Conservation (phyloP, 257 asterid genomes). For the Primulina eburnea region DNA sequence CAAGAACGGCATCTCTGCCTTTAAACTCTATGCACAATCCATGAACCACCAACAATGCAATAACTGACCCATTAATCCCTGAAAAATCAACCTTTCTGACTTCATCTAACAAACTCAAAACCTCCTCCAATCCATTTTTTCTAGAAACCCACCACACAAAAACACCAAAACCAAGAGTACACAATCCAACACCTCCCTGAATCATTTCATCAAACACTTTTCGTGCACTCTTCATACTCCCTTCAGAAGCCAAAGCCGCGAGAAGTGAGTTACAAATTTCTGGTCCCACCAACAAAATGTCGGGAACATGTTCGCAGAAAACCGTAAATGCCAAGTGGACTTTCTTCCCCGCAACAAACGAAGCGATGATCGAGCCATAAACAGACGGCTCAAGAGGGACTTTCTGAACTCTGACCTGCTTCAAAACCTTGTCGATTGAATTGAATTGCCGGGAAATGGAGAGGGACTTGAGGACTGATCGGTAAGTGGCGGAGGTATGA, state of each 20-base stretch:
- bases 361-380: slow-evolving; percentile 42
- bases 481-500: slow-evolving; percentile 63
- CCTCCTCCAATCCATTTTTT: slow-evolving; percentile 40
- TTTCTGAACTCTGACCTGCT: slow-evolving; percentile 49
- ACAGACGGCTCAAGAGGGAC: slow-evolving; percentile 45
- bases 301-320: slow-evolving; percentile 36
- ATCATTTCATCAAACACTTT: slow-evolving; percentile 74
- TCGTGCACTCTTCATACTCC: slow-evolving; percentile 41
- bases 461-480: slow-evolving; percentile 69
- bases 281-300: slow-evolving; percentile 42
- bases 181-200: slow-evolving; percentile 42
- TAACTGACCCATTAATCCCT: slow-evolving; percentile 56
- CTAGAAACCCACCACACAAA: slow-evolving; percentile 65
- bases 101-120: slow-evolving; percentile 49
- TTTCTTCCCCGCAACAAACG: slow-evolving; percentile 55
- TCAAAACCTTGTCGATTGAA: slow-evolving; percentile 53
- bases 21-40: slow-evolving; percentile 51
- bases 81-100: slow-evolving; percentile 45
- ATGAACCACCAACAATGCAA: slow-evolving; percentile 65
- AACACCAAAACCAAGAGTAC: slow-evolving; percentile 77
- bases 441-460: slow-evolving; percentile 64
- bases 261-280: slow-evolving; percentile 74
- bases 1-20: slow-evolving; percentile 42
- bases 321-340: slow-evolving; percentile 52
- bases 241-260: slow-evolving; percentile 63